Conservation (phyloP, 257 asterid species). For the Capsicum rhomboideum region DNA sequence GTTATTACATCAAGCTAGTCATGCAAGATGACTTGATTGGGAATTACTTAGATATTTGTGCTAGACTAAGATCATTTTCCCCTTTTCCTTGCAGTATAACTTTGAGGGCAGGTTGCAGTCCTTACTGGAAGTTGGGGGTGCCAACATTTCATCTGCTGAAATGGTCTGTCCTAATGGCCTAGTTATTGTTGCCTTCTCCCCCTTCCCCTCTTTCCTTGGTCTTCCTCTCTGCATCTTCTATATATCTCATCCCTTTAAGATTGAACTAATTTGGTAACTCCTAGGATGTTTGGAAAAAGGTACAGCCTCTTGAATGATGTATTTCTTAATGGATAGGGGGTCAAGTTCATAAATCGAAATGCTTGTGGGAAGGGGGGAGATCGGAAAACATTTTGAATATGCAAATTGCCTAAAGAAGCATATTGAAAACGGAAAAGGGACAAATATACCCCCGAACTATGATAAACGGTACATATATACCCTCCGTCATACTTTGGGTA, state of each 20-base stretch:
- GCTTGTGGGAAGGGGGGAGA: not conserved
- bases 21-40: constrained; percentile 1
- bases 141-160: constrained; percentile 45
- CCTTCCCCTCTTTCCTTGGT: constrained; percentile 1
- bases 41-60: not conserved
- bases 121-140: constrained; percentile 79
- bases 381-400: not conserved
- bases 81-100: constrained; percentile 51
- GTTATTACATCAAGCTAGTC: not conserved
- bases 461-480: too few species aligned
- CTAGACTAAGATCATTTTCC: not conserved
- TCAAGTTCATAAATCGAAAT: not conserved
- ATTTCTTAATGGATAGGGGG: not conserved
- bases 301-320: not conserved
- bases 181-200: constrained; percentile 15
- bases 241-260: not conserved
- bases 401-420: not conserved
- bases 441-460: too few species aligned
- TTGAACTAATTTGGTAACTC: not conserved
- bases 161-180: constrained; percentile 38
- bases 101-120: constrained; percentile 59
- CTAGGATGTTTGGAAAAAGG: not conserved
- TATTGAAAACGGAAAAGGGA: too few species aligned
- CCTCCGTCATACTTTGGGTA: too few species aligned
- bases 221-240: constrained; percentile 4